Base-by-base conservation (phyloP, 352 stramenopile species). In the Globisporangium viniferum region DNA sequence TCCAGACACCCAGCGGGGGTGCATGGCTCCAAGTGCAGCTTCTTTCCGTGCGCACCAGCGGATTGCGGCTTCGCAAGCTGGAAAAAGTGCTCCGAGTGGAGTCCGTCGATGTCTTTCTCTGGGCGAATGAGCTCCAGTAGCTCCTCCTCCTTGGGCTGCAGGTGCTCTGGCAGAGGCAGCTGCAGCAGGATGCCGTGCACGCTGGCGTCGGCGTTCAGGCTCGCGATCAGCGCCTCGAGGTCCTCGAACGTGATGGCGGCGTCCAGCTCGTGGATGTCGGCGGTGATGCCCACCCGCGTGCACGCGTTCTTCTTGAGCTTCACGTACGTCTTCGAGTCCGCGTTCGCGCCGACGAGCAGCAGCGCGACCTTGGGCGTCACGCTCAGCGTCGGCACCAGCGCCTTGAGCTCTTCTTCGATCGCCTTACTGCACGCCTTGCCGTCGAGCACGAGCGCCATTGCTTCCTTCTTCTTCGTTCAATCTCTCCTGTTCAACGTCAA, bases 41-140 rank as follows among this genome's bases (percentile, higher is more conserved):
- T 75, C 62, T 84, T 75, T 68, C 18, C 55, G 31, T 59, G 36
- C 8, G 51, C 20, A 9, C 33, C 48, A 1, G 67, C 27, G 5
- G 64, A 55, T 39, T 71, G 75, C 27, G 55, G 60, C 67, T 84
- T 80, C n/a, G 82, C 73, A 6, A 99, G 76, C 36, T 90, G 82
- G 54, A 93, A 97, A 24, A 99, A 97, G 84, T 99, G 99, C 49
- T 91, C 73, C 61, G 98, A 96, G 77, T 99, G 96, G 51, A 99
- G 90, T n/a, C 97, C 98, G 75, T 99, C 98, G 15, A 99, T 98
- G 81, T 99, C 98, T 72, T 99, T 99, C 10, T 79, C 70, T 3
- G 90, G 80, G 51, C 66, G 74, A 63, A 99, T 98, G 3, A 83
- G 73, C 62, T 97, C 81, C 46, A 99, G 87, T 44, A 99, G 86